Evolutionary conservation across 805 yeast species (phyloP).

Genomic region (Candida caryicola): DNA sequence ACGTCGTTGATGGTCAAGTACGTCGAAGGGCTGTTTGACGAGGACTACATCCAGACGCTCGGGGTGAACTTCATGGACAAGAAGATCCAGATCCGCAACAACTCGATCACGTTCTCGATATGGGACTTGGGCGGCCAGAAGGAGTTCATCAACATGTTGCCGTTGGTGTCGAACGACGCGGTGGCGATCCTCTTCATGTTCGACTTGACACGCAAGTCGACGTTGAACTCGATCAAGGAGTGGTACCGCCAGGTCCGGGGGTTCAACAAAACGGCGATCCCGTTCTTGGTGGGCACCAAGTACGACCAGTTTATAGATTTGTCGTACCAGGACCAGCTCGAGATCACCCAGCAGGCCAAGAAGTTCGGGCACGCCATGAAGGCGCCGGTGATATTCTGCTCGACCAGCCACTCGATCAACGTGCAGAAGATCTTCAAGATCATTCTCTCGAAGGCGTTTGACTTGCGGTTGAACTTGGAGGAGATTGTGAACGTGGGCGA

Average conservation of each 20-base stretch:
- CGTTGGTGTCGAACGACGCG: slow-evolving; percentile 87
- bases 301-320: slow-evolving; percentile 82
- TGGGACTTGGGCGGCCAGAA: slow-evolving; percentile 97
- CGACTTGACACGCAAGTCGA: slow-evolving; percentile 82
- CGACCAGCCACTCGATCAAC: slow-evolving; percentile 88
- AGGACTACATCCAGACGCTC: slow-evolving; percentile 86
- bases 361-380: slow-evolving; percentile 87
- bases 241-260: slow-evolving; percentile 95
- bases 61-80: slow-evolving; percentile 97
- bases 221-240: slow-evolving; percentile 83
- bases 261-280: slow-evolving; percentile 85
- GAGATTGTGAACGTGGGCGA: slow-evolving; percentile 88
- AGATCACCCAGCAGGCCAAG: slow-evolving; percentile 77
- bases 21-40: slow-evolving; percentile 92
- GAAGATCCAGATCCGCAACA: slow-evolving; percentile 75
- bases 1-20: slow-evolving; percentile 95
- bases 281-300: slow-evolving; percentile 89
- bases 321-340: slow-evolving; percentile 76
- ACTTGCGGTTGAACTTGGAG: slow-evolving; percentile 74
- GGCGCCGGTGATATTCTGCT: slow-evolving; percentile 80
- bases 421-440: slow-evolving; percentile 92
- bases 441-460: slow-evolving; percentile 86
- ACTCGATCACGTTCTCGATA: slow-evolving; percentile 84
- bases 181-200: slow-evolving; percentile 86
- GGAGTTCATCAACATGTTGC: slow-evolving; percentile 93